These are phyloP conservation scores for Tetracentron sinense DNA, from an alignment of 164 flowering plant species.

Conservation along the genomic window DNA sequence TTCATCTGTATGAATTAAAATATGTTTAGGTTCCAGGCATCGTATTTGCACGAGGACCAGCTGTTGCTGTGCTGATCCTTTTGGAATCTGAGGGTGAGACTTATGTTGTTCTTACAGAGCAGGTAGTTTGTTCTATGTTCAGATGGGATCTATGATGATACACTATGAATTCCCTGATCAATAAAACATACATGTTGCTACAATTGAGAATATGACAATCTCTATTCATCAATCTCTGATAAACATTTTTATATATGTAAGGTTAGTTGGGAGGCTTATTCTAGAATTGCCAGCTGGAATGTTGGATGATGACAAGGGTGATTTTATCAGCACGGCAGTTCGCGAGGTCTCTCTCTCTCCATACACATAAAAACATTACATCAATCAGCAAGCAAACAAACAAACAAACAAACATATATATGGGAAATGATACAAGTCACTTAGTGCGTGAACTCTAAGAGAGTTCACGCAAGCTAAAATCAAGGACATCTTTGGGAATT, in stretches of 20 bases:
- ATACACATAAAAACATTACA: too few relatives aligned
- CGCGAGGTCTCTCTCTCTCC: constrained; percentile 66
- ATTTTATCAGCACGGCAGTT: constrained; percentile 85
- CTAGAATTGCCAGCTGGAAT: constrained; percentile 98
- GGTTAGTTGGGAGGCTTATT: constrained; percentile 74
- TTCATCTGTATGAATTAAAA: constrained; percentile 13
- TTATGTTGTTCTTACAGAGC: constrained; percentile 86
- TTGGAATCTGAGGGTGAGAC: constrained; percentile 74
- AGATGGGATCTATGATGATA: background rate
- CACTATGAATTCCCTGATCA: background rate
- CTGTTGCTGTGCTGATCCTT: constrained; percentile 86
- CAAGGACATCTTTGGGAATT: too few relatives aligned
- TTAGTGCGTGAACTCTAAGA: too few relatives aligned
- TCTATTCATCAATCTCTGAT: background rate
- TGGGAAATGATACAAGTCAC: too few relatives aligned
- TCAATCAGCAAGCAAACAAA: too few relatives aligned
- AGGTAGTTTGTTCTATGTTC: constrained; percentile 37
- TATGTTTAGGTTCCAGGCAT: constrained; percentile 85
- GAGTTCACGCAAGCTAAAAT: too few relatives aligned
- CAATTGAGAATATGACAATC: background rate
- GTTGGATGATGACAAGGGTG: constrained; percentile 90
- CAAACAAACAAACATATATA: too few relatives aligned
- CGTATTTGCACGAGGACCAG: constrained; percentile 92
- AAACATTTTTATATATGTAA: constrained; percentile 18
- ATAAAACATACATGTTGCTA: too few relatives aligned